Conservation (phyloP, 768 basidiomycete species). For the Collybia sp. region DNA sequence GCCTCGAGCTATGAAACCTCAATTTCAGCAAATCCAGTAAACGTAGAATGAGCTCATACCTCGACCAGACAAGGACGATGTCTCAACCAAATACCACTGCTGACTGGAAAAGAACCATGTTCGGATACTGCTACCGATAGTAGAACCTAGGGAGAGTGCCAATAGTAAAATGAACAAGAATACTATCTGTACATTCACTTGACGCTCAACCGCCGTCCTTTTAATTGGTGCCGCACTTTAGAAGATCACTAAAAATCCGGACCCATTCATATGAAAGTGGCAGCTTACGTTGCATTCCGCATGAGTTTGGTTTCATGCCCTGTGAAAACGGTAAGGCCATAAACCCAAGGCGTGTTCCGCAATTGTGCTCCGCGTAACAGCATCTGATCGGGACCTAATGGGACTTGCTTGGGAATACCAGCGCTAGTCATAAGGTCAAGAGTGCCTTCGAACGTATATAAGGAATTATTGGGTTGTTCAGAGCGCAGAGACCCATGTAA, state of each 20-base stretch:
- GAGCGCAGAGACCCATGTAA: constrained; percentile 85
- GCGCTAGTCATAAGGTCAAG: constrained; percentile 55
- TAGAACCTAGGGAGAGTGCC: constrained; percentile 84
- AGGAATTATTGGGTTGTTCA: constrained; percentile 95
- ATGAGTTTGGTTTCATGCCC: constrained; percentile 99
- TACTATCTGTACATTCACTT: constrained; percentile 95
- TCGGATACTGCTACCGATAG: constrained; percentile 88
- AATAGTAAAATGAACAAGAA: constrained; percentile 90
- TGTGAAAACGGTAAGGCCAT: constrained; percentile 90
- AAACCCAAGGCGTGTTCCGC: constrained; percentile 95
- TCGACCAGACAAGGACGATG: constrained; percentile 53
- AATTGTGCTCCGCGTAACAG: constrained; percentile 92
- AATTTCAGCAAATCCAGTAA: constrained; percentile 1
- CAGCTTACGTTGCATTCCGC: constrained; percentile 91
- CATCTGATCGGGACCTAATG: constrained; percentile 92
- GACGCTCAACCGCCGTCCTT: constrained; percentile 90
- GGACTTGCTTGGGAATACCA: constrained; percentile 73
- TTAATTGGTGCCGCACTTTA: constrained; percentile 94
- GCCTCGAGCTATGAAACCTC: constrained; percentile 46
- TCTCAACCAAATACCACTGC: constrained; percentile 88
- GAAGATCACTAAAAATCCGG: background rate
- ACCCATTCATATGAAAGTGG: background rate
- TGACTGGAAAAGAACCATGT: constrained; percentile 83
- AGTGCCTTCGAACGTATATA: constrained; percentile 93
- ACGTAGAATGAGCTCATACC: constrained; percentile 35